These are phyloP conservation scores for Scleromitrula shiraiana DNA, from an alignment of 2,329 filamentous ascomycete species.

Conservation along the genomic window DNA sequence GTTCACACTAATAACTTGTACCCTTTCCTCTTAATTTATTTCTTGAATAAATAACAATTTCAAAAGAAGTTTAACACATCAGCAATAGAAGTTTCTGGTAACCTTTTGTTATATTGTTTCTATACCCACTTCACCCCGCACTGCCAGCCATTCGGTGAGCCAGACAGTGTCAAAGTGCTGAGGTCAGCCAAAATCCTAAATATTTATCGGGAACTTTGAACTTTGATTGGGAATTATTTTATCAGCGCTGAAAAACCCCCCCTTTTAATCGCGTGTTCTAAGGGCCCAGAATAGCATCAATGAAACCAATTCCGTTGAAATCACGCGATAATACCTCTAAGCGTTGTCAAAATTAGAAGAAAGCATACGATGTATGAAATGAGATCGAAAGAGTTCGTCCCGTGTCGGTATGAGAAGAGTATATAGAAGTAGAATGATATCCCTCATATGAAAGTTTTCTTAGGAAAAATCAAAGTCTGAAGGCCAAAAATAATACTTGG, in stretches of 20 bases:
- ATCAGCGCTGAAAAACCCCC: not conserved
- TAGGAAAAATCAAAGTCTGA: no score
- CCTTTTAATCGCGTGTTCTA: not conserved
- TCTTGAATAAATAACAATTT: not conserved
- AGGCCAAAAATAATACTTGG: no score
- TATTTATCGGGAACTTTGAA: no score
- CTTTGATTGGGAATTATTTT: not conserved
- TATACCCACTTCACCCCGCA: not conserved
- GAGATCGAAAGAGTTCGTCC: not conserved
- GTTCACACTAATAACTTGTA: no score
- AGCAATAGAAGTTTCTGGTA: not conserved
- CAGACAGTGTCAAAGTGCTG: not conserved
- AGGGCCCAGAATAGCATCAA: not conserved
- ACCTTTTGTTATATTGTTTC: not conserved
- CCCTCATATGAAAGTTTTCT: not conserved
- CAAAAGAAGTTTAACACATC: not conserved
- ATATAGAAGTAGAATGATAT: not conserved
- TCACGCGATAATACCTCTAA: not conserved
- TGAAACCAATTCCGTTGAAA: not conserved
- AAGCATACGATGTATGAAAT: slow-evolving; percentile 10
- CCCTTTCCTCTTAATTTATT: not conserved
- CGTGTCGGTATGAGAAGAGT: not conserved
- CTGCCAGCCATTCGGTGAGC: not conserved
- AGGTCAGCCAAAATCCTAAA: not conserved
- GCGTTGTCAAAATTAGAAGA: slow-evolving; percentile 3